Conservation (phyloP, 148 eudicot species). For the Rheum nobile region DNA sequence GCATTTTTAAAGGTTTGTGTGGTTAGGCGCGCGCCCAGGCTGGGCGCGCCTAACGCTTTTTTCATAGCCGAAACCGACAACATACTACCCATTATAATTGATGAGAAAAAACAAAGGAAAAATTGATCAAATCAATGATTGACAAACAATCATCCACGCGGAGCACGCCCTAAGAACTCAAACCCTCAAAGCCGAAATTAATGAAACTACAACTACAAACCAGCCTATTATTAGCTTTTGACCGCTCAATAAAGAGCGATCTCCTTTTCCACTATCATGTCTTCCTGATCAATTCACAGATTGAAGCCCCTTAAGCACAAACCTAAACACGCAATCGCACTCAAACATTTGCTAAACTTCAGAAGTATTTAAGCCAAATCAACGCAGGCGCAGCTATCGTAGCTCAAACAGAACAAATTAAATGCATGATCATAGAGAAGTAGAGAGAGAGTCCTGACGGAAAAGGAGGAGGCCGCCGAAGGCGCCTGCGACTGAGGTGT, state of each 20-base stretch:
- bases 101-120: background rate
- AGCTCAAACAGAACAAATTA: background rate
- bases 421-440: background rate
- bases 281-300: background rate
- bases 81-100: background rate
- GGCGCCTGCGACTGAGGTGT: slow-evolving; percentile 64
- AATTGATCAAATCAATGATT: background rate
- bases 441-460: slow-evolving; percentile 31
- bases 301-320: background rate
- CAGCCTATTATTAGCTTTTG: background rate
- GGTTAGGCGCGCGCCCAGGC: no score
- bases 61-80: no score
- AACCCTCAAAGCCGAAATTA: background rate
- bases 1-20: no score
- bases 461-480: slow-evolving; percentile 71
- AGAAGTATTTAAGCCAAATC: background rate
- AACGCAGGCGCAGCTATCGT: background rate
- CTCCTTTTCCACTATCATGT: background rate
- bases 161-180: background rate
- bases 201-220: background rate
- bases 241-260: background rate
- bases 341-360: background rate
- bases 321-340: background rate
- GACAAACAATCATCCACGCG: background rate
- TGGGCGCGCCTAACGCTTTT: no score